Evolutionary conservation across 2,329 filamentous ascomycete genomes (phyloP).

Genomic region (Clonostachys sp.): DNA sequence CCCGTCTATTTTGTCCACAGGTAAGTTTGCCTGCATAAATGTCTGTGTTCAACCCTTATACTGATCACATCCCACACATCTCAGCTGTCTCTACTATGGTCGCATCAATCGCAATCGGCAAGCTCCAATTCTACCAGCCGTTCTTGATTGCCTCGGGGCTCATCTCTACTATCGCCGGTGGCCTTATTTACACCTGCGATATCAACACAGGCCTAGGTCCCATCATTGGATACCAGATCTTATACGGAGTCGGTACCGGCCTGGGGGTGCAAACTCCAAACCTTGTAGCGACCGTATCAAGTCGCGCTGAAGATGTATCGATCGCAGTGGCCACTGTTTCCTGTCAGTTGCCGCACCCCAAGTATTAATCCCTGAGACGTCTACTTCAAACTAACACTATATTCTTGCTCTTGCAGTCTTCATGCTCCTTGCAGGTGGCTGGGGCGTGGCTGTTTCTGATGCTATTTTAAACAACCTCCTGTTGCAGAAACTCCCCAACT

Average conservation of each 20-base stretch:
- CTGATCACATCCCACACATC: background rate
- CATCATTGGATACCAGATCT: conserved; percentile 13
- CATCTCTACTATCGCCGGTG: conserved; percentile 19
- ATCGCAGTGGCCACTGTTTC: too few species aligned
- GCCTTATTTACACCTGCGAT: conserved; percentile 20
- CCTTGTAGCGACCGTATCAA: conserved; percentile 23
- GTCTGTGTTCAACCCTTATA: background rate
- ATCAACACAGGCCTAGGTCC: background rate
- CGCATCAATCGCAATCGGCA: conserved; percentile 15
- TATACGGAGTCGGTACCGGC: conserved; percentile 36
- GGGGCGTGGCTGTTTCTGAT: too few species aligned
- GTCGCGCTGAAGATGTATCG: too few species aligned
- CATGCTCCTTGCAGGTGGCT: too few species aligned
- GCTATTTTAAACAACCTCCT: too few species aligned
- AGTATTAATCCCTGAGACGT: too few species aligned
- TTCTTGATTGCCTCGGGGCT: conserved; percentile 26
- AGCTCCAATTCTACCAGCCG: conserved; percentile 7
- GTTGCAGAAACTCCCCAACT: too few species aligned
- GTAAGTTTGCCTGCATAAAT: background rate
- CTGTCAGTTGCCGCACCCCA: too few species aligned
- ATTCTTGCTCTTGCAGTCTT: too few species aligned
- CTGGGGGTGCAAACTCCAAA: conserved; percentile 35
- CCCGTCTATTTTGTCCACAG: conserved; percentile 2
- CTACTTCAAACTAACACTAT: too few species aligned
- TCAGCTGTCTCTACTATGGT: too few species aligned